A percentile compares a stretch with the other conserved stretches of the same genome.
These are phyloP conservation scores for Beauveria varroae DNA, from an alignment of 2,329 filamentous ascomycete genomes.

Conservation along the genomic window DNA sequence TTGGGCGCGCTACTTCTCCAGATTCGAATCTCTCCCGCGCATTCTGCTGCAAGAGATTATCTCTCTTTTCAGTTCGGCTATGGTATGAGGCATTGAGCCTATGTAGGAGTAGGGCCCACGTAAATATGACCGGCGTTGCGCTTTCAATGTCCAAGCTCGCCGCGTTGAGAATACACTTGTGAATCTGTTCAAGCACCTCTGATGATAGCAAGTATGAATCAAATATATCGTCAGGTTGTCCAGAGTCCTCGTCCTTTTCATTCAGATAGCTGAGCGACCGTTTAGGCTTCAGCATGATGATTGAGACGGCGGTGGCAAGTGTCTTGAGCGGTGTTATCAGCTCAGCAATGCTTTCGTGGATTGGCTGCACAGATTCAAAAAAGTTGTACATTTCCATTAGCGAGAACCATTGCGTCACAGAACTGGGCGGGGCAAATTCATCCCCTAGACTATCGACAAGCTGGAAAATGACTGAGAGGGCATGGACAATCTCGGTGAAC, in stretches of 20 bases:
- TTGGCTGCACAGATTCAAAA: constrained; percentile 51
- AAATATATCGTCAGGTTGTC: constrained; percentile 29
- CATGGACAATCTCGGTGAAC: constrained; percentile 64
- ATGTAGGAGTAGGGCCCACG: constrained; percentile 73
- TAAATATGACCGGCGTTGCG: constrained; percentile 67
- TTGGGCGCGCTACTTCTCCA: constrained; percentile 32
- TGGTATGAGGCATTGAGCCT: constrained; percentile 58
- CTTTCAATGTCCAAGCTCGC: constrained; percentile 48
- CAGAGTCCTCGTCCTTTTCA: constrained; percentile 30
- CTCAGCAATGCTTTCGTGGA: constrained; percentile 35
- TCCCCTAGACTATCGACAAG: constrained; percentile 53
- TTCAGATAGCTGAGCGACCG: constrained; percentile 40
- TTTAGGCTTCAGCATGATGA: constrained; percentile 62
- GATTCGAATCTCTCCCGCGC: constrained; percentile 50
- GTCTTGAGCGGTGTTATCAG: constrained; percentile 60
- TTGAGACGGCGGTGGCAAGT: constrained; percentile 61
- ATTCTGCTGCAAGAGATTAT: constrained; percentile 50
- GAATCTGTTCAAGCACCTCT: constrained; percentile 63
- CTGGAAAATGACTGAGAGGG: constrained; percentile 66
- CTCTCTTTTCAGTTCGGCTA: constrained; percentile 52
- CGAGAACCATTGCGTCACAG: constrained; percentile 66
- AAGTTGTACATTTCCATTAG: constrained; percentile 63
- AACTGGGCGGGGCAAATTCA: constrained; percentile 47
- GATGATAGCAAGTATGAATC: constrained; percentile 61
- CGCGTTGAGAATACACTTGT: constrained; percentile 59